Percentiles rank a stretch among this genome's conserved stretches.
Evolutionary conservation across 163 green algal species (phyloP).

Genomic region (Chlorella variabilis): DNA sequence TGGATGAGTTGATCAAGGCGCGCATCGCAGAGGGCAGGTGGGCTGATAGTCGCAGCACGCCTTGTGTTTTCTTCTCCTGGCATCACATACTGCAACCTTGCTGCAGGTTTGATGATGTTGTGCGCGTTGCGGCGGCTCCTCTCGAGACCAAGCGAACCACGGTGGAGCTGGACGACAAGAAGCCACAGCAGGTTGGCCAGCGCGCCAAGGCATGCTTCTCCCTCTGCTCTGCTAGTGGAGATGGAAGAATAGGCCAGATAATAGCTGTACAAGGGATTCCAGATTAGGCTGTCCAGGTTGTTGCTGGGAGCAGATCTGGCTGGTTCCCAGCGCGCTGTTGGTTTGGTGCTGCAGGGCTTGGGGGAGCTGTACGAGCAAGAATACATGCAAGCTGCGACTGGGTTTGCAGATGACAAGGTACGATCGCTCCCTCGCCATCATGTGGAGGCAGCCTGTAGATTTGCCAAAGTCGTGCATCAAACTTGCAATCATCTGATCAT

Average conservation of each 20-base stretch:
- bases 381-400: constrained; percentile 58
- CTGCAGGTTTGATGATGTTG: constrained; percentile 79
- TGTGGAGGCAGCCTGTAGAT: no score
- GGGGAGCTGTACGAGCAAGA: constrained; percentile 89
- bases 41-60: no score
- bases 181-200: constrained; percentile 47
- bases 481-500: no score
- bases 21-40: constrained; percentile 68
- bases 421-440: constrained; percentile 34
- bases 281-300: neutral
- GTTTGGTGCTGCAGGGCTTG: constrained; percentile 66
- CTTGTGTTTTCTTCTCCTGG: no score
- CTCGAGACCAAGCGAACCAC: constrained; percentile 61
- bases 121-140: constrained; percentile 62
- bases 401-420: constrained; percentile 74
- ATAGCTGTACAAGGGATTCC: no score
- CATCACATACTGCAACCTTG: no score
- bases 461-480: no score
- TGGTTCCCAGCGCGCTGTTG: neutral
- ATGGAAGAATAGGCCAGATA: no score
- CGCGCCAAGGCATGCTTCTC: neutral
- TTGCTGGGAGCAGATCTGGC: neutral
- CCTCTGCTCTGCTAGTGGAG: no score
- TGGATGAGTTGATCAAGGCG: constrained; percentile 86
- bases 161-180: constrained; percentile 86